phyloP scores from a whole-genome alignment of 1,284 basidiomycete species.

The Cystodermella granulosa region DNA sequence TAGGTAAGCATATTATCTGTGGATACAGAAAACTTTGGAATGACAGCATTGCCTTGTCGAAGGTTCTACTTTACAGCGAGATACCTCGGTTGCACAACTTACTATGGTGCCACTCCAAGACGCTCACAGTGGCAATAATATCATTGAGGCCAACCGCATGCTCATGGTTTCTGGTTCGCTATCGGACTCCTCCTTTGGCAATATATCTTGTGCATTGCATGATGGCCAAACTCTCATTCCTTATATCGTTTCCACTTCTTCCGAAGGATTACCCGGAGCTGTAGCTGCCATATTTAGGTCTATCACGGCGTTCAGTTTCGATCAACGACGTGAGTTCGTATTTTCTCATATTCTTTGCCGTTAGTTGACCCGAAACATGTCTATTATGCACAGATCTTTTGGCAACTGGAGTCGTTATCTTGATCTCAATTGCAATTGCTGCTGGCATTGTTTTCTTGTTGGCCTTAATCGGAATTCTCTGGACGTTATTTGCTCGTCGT shows the following conservation, averaged over 20 bases:
- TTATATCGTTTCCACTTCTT: slow-evolving; percentile 70
- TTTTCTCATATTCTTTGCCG: slow-evolving; percentile 1
- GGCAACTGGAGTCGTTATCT: slow-evolving; percentile 87
- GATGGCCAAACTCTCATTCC: slow-evolving; percentile 84
- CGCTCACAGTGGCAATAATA: slow-evolving; percentile 61
- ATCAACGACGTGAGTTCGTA: slow-evolving; percentile 56
- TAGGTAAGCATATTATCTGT: slow-evolving; percentile 53
- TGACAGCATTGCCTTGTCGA: neutral
- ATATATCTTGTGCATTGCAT: slow-evolving; percentile 79
- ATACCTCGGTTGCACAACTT: slow-evolving; percentile 73
- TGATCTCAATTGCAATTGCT: slow-evolving; percentile 95
- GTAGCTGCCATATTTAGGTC: slow-evolving; percentile 82
- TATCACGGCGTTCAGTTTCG: slow-evolving; percentile 70
- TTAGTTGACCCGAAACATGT: too few relatives aligned
- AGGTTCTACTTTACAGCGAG: slow-evolving; percentile 48
- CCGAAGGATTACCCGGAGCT: slow-evolving; percentile 66
- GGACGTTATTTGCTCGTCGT: slow-evolving; percentile 78
- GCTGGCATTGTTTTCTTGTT: slow-evolving; percentile 92
- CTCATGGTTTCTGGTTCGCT: slow-evolving; percentile 84
- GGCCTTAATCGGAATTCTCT: slow-evolving; percentile 81
- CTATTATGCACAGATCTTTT: slow-evolving; percentile 74
- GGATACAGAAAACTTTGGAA: too few relatives aligned
- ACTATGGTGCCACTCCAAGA: slow-evolving; percentile 84
- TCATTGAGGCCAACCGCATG: slow-evolving; percentile 84
- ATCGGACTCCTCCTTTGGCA: slow-evolving; percentile 66